Base-by-base conservation (phyloP, 352 stramenopile genomes). In the Peronospora belbahrii region DNA sequence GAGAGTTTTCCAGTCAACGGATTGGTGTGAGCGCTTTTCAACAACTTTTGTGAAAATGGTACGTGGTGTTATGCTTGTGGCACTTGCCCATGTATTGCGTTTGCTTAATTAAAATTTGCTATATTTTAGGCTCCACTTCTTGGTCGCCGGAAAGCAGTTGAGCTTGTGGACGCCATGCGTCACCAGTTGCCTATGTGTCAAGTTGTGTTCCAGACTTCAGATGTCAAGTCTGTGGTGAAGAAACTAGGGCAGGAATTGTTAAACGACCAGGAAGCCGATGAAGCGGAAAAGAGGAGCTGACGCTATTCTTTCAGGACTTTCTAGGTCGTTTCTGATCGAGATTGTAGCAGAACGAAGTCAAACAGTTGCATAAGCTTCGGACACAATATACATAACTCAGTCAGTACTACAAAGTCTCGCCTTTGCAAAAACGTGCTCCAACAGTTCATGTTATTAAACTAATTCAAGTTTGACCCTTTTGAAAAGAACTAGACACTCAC, bases 171-270 rank as follows among this genome's bases (percentile, higher is more conserved):
- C 9, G 68, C 67, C 3, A 83, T 87, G 68, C 49, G 54, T 5
- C 64, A 77, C 40, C 78, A 89, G 46, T 56, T 89, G 10, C 71
- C 78, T 27, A 42, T 42, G 2, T 89, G 78, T 15, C 57, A 72
- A 33, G 32, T 57, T 6, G 62, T 68, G 5, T 74, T 84, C 40
- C 33, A 59, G 14, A 14, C 42, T 8, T 62, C 65, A 0, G 62
- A 62, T 34, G 52, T 85, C 14, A 72, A 80, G 46, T 44, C 50
- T 6, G 48, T 62, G 4, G 63, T 83, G 13, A 44, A 70, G 18
- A 28, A 25, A 0, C 46, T 83, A n/a, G 57, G 59, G 9, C 41
- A 63, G 20, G 28, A 22, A 2, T 40, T 57, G 30, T 67, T 51
- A 23, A 43, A 38, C 2, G 52, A 70, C 14, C 58, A 81, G 0